Conservation (phyloP, 2,329 filamentous ascomycete genomes). For the Claviceps maximensis region DNA sequence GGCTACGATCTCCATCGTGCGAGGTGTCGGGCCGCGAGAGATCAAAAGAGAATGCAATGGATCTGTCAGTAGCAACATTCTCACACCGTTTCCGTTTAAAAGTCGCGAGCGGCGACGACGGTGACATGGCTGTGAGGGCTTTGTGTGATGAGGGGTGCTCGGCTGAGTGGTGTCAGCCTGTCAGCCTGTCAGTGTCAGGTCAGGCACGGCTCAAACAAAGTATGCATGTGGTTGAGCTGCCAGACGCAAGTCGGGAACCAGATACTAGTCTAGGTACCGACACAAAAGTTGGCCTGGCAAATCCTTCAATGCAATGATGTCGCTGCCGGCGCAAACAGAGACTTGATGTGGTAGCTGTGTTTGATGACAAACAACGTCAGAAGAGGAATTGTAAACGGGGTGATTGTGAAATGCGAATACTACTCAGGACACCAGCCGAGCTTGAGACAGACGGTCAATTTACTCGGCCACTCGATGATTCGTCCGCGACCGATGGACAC, state of each 20-base stretch:
- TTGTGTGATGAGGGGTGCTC: not conserved
- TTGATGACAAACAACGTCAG: not conserved
- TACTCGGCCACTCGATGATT: not conserved
- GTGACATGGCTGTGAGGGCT: constrained; percentile 8
- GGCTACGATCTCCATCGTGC: constrained; percentile 38
- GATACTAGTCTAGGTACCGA: too few species aligned
- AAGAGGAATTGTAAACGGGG: not conserved
- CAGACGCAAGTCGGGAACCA: not conserved
- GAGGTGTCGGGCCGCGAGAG: constrained; percentile 15
- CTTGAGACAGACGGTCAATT: not conserved
- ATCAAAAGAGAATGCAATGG: constrained; percentile 35
- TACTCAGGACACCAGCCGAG: not conserved
- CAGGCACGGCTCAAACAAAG: not conserved
- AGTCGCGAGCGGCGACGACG: constrained; percentile 16
- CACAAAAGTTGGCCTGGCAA: too few species aligned
- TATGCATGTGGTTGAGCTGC: not conserved
- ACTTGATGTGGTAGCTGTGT: not conserved
- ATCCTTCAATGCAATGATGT: too few species aligned
- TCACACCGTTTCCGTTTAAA: constrained; percentile 35
- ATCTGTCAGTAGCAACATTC: constrained; percentile 16
- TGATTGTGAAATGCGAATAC: too few species aligned
- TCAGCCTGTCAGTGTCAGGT: too few species aligned
- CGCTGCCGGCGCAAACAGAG: not conserved
- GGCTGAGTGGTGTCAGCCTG: not conserved
- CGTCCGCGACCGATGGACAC: not conserved